phyloP scores from a whole-genome alignment of 352 stramenopile species.

The Globisporangium ultimum region DNA sequence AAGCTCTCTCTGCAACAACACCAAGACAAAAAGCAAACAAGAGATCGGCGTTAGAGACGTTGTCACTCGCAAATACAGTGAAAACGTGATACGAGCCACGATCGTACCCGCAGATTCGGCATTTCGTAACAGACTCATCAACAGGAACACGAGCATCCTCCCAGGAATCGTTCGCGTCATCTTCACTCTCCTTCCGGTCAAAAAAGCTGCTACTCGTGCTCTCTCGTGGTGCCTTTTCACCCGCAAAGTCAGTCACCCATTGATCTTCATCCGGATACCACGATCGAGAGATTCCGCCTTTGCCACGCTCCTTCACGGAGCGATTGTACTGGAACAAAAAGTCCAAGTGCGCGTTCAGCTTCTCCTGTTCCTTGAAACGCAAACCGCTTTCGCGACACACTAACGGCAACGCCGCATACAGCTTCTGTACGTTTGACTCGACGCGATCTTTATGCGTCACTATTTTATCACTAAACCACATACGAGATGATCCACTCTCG shows the following conservation, averaged over 20 bases:
- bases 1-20: constrained; percentile 55
- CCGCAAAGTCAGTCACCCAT: constrained; percentile 74
- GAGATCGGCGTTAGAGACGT: too few relatives aligned
- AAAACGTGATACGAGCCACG: neutral
- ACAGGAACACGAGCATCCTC: constrained; percentile 73
- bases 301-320: constrained; percentile 73
- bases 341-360: constrained; percentile 79
- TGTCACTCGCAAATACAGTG: too few relatives aligned
- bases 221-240: constrained; percentile 53
- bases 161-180: constrained; percentile 48
- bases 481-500: constrained; percentile 43
- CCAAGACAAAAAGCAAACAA: neutral
- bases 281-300: constrained; percentile 74
- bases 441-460: constrained; percentile 81
- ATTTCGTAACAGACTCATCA: constrained; percentile 75
- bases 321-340: constrained; percentile 88
- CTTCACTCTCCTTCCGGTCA: constrained; percentile 50
- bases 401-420: constrained; percentile 80
- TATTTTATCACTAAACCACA: constrained; percentile 86
- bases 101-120: constrained; percentile 75
- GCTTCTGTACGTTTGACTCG: constrained; percentile 80
- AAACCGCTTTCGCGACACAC: constrained; percentile 79
- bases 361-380: constrained; percentile 73
- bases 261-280: constrained; percentile 84
- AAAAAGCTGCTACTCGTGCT: constrained; percentile 80